Base-by-base conservation (phyloP, 495 filamentous ascomycete genomes). In the Aspergillus olivimuriae region DNA sequence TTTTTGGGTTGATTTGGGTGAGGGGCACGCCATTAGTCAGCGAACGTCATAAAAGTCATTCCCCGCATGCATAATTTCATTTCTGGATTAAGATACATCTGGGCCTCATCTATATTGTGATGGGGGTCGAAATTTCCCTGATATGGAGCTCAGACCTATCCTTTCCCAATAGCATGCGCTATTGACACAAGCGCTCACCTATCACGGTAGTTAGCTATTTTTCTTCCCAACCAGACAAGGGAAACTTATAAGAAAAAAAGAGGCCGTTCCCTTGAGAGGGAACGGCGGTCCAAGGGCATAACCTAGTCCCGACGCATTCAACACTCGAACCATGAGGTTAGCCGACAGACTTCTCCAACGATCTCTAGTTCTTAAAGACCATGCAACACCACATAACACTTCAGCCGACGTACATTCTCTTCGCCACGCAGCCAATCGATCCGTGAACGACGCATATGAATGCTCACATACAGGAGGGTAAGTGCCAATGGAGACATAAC, bases 161-260 rank as follows among this genome's bases (percentile, higher is more conserved):
- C n/a, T n/a, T n/a, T n/a, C n/a, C n/a, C n/a, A n/a, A n/a, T n/a
- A n/a, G n/a, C n/a, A n/a, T n/a, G n/a, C n/a, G n/a, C n/a, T n/a
- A n/a, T n/a, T n/a, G n/a, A n/a, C n/a, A n/a, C n/a, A n/a, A n/a
- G n/a, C n/a, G n/a, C n/a, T n/a, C n/a, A n/a, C n/a, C n/a, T n/a
- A n/a, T 17, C 33, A 26, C 9, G 33, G 59, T 54, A 69, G 57
- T 65, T 55, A 66, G 60, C 52, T 50, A 47, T 56, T 28, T 34
- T 33, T 48, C 28, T 24, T 2, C 26, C 36, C 30, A 48, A 40
- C 11, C 16, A 39, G 26, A 36, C 22, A 12, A 63, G 67, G 42
- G 39, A 41, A 30, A 86, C 82, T 82, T 84, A 86, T 86, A 80
- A 73, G 63, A 73, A 61, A 69, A 70, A 70, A 67, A 61, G 56